Evolutionary conservation across 768 basidiomycete genomes (phyloP).

Genomic region (Cubamyces lactineus): DNA sequence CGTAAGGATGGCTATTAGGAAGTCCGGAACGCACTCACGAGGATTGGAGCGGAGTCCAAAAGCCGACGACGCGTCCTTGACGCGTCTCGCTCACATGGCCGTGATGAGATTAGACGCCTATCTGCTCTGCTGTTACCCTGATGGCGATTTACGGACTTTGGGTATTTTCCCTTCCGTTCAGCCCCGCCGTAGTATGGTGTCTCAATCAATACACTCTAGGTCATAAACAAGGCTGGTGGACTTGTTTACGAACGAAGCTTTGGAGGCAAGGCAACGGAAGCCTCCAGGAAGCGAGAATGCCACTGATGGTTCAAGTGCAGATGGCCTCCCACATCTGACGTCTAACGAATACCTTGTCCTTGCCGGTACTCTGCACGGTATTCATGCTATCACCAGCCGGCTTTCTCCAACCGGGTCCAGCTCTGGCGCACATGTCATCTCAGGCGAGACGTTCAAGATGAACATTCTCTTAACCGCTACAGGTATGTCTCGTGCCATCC

Average conservation of each 20-base stretch:
- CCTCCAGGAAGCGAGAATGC: neutral
- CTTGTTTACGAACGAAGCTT: slow-evolving; percentile 93
- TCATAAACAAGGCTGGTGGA: slow-evolving; percentile 98
- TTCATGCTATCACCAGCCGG: slow-evolving; percentile 96
- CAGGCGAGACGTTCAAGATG: slow-evolving; percentile 95
- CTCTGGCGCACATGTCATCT: slow-evolving; percentile 93
- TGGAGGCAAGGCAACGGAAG: slow-evolving; percentile 58
- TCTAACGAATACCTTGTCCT: slow-evolving; percentile 96
- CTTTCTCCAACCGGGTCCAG: slow-evolving; percentile 81
- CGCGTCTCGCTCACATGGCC: slow-evolving; percentile 31
- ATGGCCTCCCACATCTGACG: slow-evolving; percentile 87
- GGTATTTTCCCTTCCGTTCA: slow-evolving; percentile 46
- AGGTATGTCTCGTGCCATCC: slow-evolving; percentile 49
- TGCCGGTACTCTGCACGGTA: slow-evolving; percentile 95
- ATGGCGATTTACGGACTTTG: slow-evolving; percentile 86
- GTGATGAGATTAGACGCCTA: slow-evolving; percentile 5
- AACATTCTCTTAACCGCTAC: slow-evolving; percentile 88
- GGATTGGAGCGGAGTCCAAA: slow-evolving; percentile 23
- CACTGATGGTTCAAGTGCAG: slow-evolving; percentile 43
- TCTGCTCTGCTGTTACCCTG: slow-evolving; percentile 2
- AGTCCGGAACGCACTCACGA: neutral
- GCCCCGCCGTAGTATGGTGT: no score
- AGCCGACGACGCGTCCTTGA: slow-evolving; percentile 22
- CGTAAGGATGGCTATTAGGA: neutral
- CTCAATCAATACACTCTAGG: slow-evolving; percentile 43